Evolutionary conservation across 176 grass and related monocot species (phyloP).

Genomic region (Aegilops bicornis): DNA sequence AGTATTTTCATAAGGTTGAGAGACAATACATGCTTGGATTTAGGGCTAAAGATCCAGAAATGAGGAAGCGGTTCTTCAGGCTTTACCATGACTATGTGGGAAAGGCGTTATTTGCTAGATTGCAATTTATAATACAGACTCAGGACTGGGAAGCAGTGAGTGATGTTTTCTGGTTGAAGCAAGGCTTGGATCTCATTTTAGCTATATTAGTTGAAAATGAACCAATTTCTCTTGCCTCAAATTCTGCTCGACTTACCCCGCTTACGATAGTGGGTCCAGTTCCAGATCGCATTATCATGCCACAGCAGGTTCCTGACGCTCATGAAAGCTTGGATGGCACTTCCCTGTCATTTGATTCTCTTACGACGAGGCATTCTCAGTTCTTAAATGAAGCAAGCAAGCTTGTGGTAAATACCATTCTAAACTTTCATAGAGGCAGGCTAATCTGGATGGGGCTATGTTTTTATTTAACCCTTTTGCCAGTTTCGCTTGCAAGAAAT

Average conservation of each 20-base stretch:
- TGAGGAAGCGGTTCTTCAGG: constrained; percentile 83
- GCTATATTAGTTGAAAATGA: constrained; percentile 94
- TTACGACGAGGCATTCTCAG: constrained; percentile 69
- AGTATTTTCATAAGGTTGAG: constrained; percentile 93
- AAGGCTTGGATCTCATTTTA: constrained; percentile 96
- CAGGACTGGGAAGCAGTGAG: constrained; percentile 98
- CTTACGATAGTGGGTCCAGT: constrained; percentile 64
- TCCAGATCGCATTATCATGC: constrained; percentile 62
- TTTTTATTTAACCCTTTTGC: constrained; percentile 27
- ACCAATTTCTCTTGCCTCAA: constrained; percentile 83
- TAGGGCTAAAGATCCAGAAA: constrained; percentile 91
- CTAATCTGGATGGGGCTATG: background rate
- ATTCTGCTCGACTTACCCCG: constrained; percentile 87
- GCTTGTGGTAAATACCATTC: constrained; percentile 63
- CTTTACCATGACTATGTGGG: constrained; percentile 83
- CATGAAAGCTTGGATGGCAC: constrained; percentile 63
- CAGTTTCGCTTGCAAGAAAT: constrained; percentile 20
- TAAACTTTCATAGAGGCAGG: constrained; percentile 1
- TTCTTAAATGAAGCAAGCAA: constrained; percentile 90
- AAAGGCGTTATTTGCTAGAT: constrained; percentile 77
- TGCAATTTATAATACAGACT: constrained; percentile 95
- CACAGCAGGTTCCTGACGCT: constrained; percentile 50
- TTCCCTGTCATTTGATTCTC: constrained; percentile 79
- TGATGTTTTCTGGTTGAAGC: constrained; percentile 97
- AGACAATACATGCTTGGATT: constrained; percentile 91